These are phyloP conservation scores for Phylloboletellus chloephorus DNA, from an alignment of 1,284 basidiomycete species.

Conservation along the genomic window DNA sequence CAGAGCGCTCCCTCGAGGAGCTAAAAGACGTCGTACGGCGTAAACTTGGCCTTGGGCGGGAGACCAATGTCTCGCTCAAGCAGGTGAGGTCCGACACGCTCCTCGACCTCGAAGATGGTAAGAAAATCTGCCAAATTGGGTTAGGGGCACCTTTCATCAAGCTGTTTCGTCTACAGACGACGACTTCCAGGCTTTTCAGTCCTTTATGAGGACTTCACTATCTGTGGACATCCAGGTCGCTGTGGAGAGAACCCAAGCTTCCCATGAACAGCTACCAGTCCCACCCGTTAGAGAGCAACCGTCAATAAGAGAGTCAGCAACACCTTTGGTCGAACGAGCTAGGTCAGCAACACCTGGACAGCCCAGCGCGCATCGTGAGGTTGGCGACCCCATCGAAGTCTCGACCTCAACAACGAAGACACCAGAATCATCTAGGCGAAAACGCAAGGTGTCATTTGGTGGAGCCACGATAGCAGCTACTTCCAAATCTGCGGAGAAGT, in stretches of 20 bases:
- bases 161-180: constrained; percentile 45
- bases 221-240: constrained; percentile 39
- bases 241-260: constrained; percentile 6
- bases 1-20: constrained; percentile 57
- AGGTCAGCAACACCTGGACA: no score
- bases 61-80: constrained; percentile 42
- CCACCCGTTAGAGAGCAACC: constrained; percentile 7
- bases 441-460: constrained; percentile 21
- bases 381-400: background rate
- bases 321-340: constrained; percentile 1
- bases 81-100: constrained; percentile 50
- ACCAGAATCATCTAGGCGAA: constrained; percentile 7
- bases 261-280: background rate
- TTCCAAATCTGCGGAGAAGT: background rate
- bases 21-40: constrained; percentile 50
- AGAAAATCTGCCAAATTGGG: constrained; percentile 10
- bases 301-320: background rate
- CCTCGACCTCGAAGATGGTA: constrained; percentile 71
- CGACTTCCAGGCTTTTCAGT: constrained; percentile 67
- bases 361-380: background rate
- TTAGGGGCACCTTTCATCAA: constrained; percentile 7
- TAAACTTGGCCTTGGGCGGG: constrained; percentile 50
- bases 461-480: background rate
- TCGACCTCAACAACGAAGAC: background rate
- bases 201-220: constrained; percentile 26